Conservation (phyloP, 768 basidiomycete genomes). For the Tylopilus rubrobrunneus region DNA sequence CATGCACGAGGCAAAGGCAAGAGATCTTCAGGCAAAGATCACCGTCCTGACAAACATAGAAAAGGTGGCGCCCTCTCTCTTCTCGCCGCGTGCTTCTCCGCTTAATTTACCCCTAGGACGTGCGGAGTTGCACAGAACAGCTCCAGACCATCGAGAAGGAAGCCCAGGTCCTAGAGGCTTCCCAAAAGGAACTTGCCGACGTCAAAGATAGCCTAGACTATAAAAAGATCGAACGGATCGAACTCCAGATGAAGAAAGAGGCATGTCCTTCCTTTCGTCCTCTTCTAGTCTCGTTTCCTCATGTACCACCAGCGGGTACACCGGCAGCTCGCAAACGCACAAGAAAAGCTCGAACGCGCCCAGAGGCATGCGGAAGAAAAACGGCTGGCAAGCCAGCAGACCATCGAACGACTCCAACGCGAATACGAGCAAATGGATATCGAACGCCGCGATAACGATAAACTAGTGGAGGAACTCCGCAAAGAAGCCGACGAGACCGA, state of each 20-base stretch:
- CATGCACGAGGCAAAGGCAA: conserved; percentile 65
- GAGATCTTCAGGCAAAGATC: conserved; percentile 75
- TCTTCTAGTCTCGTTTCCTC: not conserved
- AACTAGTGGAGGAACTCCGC: conserved; percentile 72
- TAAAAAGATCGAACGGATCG: conserved; percentile 71
- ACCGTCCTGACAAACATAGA: conserved; percentile 69
- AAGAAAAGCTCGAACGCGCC: conserved; percentile 77
- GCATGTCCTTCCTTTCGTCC: conserved; percentile 33
- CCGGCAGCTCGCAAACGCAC: conserved; percentile 76
- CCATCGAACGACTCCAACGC: conserved; percentile 68
- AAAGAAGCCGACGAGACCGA: conserved; percentile 67
- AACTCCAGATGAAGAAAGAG: conserved; percentile 65
- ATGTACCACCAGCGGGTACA: conserved; percentile 57
- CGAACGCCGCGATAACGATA: conserved; percentile 75
- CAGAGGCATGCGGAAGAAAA: conserved; percentile 80
- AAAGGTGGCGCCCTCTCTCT: conserved; percentile 45
- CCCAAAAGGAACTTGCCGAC: conserved; percentile 65
- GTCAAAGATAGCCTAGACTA: conserved; percentile 65
- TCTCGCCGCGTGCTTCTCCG: not conserved
- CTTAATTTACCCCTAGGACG: conserved; percentile 44
- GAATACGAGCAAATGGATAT: conserved; percentile 78
- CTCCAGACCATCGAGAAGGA: conserved; percentile 74
- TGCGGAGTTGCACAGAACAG: conserved; percentile 68
- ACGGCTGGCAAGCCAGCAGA: conserved; percentile 64
- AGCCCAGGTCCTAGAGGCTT: conserved; percentile 52